Evolutionary conservation across 1,139 yeast species (phyloP).

Genomic region (Yamadazyma kanchanaburiensis): DNA sequence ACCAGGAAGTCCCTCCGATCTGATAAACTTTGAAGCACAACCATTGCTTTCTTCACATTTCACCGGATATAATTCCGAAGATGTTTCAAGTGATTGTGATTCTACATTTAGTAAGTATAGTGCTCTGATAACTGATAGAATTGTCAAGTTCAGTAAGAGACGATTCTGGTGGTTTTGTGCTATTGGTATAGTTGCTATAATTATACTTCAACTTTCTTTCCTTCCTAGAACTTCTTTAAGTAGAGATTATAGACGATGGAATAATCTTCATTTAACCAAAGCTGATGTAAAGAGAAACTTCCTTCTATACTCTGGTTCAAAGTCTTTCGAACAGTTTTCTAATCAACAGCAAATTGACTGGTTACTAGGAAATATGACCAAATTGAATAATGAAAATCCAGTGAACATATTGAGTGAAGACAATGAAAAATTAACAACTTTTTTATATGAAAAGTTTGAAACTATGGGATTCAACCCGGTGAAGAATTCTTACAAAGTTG

Average conservation of each 20-base stretch:
- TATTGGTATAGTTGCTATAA: constrained; percentile 51
- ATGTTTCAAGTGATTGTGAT: no score
- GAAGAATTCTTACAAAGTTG: constrained; percentile 16
- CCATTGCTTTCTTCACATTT: constrained; percentile 6
- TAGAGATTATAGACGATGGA: constrained; percentile 76
- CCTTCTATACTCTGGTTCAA: constrained; percentile 22
- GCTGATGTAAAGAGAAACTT: constrained; percentile 57
- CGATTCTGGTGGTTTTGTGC: constrained; percentile 53
- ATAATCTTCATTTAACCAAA: constrained; percentile 59
- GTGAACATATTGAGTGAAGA: constrained; percentile 26
- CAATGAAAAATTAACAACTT: constrained; percentile 23
- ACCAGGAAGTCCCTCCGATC: no score
- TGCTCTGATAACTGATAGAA: constrained; percentile 12
- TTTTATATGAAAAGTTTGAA: constrained; percentile 24
- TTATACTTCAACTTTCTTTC: constrained; percentile 66
- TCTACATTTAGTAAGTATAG: constrained; percentile 5
- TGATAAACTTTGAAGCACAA: constrained; percentile 4
- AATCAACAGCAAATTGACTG: constrained; percentile 27
- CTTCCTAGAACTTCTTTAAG: constrained; percentile 84
- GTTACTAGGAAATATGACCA: constrained; percentile 24
- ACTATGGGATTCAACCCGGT: constrained; percentile 26
- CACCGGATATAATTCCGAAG: constrained; percentile 1
- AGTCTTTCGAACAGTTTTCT: constrained; percentile 19
- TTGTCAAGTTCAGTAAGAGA: constrained; percentile 21
- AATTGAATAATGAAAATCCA: constrained; percentile 13